Evolutionary conservation across 495 filamentous ascomycete species (phyloP), one percentile per base, ranked within the genome.

Genomic region (Penicillium chermesinum): DNA sequence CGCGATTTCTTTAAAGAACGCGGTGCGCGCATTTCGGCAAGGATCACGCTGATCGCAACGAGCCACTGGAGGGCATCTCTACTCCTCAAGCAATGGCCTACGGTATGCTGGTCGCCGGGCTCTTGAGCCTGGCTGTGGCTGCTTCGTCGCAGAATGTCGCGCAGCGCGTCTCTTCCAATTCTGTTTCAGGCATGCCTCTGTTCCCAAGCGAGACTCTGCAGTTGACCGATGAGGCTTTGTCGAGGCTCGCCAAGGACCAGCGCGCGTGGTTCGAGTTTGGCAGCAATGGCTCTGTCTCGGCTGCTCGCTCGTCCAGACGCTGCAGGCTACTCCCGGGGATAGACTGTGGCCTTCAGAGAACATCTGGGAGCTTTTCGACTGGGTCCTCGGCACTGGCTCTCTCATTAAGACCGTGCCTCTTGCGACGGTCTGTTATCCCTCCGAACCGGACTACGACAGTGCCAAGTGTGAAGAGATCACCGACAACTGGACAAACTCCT

Each of bases 341-440:
- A 27, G 22, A 1, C 34, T 44, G 3, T 82, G 76, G 78, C 78
- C 78, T 0, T 57, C 60, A 2, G 16, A 50, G 1, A 40, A 54
- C 5, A 58, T 61, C 12, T 78, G 74, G 70, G 52, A 59, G 4
- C 49, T 69, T 7, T 71, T 83, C 34, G 68, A 80, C 52, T 41
- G 64, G 3, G 55, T 74, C 4, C 57, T 75, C 8, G 76, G 69
- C n/a, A 5, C 25, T 15, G 76, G 73, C 30, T 66, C 71, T 1
- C 64, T 83, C n/a, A 78, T 76, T 46, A 69, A 78, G 48, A 78
- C 74, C 1, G 73, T 75, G 14, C 80, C 80, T 10, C 61, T 77
- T 17, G 80, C 74, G 4, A 73, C 77, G 6, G 63, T 75, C 4
- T 83, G 80, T 62, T 82, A 78, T 39, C 47, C 50, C n/a, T 66